Evolutionary conservation across 176 grass and related monocot genomes (phyloP), one percentile per base, ranked within the genome.

Genomic region (Zoysia japonica): DNA sequence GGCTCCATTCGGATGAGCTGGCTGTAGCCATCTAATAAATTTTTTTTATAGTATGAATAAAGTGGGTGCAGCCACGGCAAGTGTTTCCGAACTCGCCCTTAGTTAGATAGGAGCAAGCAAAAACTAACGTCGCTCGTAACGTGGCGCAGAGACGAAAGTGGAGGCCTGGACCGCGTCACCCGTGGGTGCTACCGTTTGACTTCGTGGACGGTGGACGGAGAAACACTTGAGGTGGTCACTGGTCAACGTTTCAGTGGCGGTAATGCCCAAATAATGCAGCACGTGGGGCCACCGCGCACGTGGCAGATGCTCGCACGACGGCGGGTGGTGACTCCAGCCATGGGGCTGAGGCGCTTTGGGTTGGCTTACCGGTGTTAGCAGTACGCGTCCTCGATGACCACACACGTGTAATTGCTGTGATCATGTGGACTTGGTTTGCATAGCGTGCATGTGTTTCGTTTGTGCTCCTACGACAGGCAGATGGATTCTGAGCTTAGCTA

Each of bases 261-360:
- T 71, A 61, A 47, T 81, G 68, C 56, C 36, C 9, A 9, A 20
- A 81, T 81, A 81, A 72, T 81, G 28, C 56, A 62, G 37, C 28
- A 28, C 28, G 28, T 54, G 67, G 28, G 67, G 3, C 11, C 42
- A 6, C 28, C 28, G 35, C 28, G 10, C 78, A 71, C 78, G 68
- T 81, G 67, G 54, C 53, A 5, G 20, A 3, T 19, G 11, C 65
- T 36, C 19, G 2, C 78, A 49, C 43, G 41, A 10, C 42, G 43
- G 47, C 20, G 8, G 68, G 36, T 71, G 68, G 46, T 70, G 68
- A 49, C 67, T 45, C 17, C 19, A 19, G 20, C 28, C 20, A 28
- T 57, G 51, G 52, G 71, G 71, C 52, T 20, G 39, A 9, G 9
- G 4, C 9, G 43, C 52, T 43, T 59, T 74, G 71, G 71, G 71